Conservation (phyloP, 306 rosid species). For the Bauhinia variegata region DNA sequence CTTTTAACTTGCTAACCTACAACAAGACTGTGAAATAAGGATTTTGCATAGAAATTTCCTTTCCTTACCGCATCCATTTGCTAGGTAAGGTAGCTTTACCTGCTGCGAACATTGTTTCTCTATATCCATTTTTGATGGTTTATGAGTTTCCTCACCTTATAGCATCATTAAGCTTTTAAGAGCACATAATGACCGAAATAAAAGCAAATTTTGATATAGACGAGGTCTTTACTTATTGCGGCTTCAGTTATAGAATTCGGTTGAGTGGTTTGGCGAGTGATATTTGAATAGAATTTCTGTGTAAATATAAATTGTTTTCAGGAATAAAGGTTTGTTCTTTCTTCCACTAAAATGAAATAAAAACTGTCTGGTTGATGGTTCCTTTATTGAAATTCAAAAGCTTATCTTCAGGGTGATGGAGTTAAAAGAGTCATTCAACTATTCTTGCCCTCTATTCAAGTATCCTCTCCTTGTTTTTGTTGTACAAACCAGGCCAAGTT, state of each 20-base stretch:
- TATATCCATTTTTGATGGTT: constrained; percentile 9
- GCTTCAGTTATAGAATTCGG: constrained; percentile 4
- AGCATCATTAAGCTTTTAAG: not conserved
- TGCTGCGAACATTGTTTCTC: no score
- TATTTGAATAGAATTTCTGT: not conserved
- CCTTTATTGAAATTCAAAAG: constrained; percentile 2
- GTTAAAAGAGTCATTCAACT: constrained; percentile 1
- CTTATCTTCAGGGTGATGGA: not conserved
- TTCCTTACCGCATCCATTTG: constrained; percentile 19
- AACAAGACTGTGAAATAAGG: not conserved
- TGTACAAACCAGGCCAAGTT: constrained; percentile 7
- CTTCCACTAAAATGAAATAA: not conserved
- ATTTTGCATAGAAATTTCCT: constrained; percentile 1
- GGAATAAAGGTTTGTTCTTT: not conserved
- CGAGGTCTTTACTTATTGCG: not conserved
- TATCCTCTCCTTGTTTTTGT: constrained; percentile 18
- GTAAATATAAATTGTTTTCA: constrained; percentile 15
- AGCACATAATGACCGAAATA: not conserved
- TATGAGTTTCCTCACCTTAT: not conserved
- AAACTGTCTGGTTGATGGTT: constrained; percentile 4
- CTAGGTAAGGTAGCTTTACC: not conserved
- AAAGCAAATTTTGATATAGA: not conserved
- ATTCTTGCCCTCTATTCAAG: not conserved
- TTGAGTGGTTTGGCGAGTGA: not conserved
- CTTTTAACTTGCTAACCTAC: not conserved